Evolutionary conservation across 2,329 filamentous ascomycete species (phyloP).

Genomic region (Aspergillus costaricaensis): DNA sequence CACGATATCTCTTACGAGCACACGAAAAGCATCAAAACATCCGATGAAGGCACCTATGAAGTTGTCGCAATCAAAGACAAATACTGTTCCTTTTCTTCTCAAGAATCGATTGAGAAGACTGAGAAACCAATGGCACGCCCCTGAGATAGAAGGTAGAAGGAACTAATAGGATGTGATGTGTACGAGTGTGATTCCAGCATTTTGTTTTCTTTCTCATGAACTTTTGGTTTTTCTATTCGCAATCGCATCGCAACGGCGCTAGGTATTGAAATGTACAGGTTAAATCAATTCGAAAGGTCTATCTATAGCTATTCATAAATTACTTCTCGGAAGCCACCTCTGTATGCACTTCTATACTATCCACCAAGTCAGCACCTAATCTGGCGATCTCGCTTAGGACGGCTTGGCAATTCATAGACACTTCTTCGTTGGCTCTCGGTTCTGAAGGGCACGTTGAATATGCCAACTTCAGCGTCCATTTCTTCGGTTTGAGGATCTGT

Average conservation of each 20-base stretch:
- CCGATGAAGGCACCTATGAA: constrained; percentile 95
- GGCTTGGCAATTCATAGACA: constrained; percentile 42
- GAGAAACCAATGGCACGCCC: constrained; percentile 38
- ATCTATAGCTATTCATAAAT: constrained; percentile 12
- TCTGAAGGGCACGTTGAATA: constrained; percentile 38
- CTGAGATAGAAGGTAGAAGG: constrained; percentile 16
- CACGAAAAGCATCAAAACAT: constrained; percentile 77
- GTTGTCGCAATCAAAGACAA: constrained; percentile 94
- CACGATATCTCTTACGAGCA: constrained; percentile 83
- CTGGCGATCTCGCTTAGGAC: constrained; percentile 50
- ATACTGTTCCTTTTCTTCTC: constrained; percentile 84
- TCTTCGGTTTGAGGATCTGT: constrained; percentile 31
- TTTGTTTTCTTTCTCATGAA: constrained; percentile 10
- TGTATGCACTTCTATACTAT: constrained; percentile 60
- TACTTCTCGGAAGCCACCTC: constrained; percentile 16
- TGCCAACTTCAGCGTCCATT: constrained; percentile 40
- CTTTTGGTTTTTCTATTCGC: constrained; percentile 5
- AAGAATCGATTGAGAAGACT: constrained; percentile 56
- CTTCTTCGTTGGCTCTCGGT: constrained; percentile 19
- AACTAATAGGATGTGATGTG: constrained; percentile 23
- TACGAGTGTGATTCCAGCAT: constrained; percentile 20
- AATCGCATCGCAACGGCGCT: constrained; percentile 37
- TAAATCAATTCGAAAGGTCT: constrained; percentile 9
- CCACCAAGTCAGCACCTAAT: constrained; percentile 64
- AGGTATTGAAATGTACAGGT: constrained; percentile 17